These are phyloP conservation scores for Hypoxylon sp. DNA, from an alignment of 2,329 filamentous ascomycete genomes.

Conservation along the genomic window DNA sequence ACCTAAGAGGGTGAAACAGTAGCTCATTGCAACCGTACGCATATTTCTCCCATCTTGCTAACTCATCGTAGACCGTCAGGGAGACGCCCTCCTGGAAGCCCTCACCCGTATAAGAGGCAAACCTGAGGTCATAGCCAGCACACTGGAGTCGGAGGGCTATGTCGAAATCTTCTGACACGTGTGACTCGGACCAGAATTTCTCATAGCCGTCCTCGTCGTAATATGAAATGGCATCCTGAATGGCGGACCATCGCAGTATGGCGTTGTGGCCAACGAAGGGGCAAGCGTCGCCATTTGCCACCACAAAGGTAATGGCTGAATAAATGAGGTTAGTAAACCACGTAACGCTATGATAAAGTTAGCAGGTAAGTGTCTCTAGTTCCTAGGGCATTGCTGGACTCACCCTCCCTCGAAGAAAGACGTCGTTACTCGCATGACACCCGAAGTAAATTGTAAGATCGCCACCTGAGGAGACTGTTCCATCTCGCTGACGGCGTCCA, in stretches of 20 bases:
- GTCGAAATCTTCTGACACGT: conserved; percentile 85
- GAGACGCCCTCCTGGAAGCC: conserved; percentile 88
- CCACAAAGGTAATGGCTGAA: conserved; percentile 81
- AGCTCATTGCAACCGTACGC: conserved; percentile 88
- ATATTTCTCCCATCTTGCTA: conserved; percentile 89
- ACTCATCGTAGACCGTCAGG: conserved; percentile 85
- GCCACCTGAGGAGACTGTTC: conserved; percentile 82
- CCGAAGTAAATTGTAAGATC: conserved; percentile 82
- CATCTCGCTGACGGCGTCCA: conserved; percentile 86
- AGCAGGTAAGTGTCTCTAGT: not conserved
- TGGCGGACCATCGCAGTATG: conserved; percentile 79
- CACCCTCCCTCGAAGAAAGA: conserved; percentile 74
- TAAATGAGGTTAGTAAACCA: conserved; percentile 83
- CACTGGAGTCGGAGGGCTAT: conserved; percentile 84
- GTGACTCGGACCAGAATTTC: conserved; percentile 85
- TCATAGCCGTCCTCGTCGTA: conserved; percentile 77
- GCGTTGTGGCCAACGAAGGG: conserved; percentile 88
- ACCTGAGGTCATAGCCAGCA: conserved; percentile 77
- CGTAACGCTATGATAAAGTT: conserved; percentile 66
- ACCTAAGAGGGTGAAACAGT: conserved; percentile 81
- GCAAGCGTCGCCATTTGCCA: conserved; percentile 80
- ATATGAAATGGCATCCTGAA: conserved; percentile 78
- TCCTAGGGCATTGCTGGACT: conserved; percentile 34
- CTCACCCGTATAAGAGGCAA: conserved; percentile 80
- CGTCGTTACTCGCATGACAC: conserved; percentile 83